phyloP scores from a whole-genome alignment of 495 filamentous ascomycete species.

The Polyplosphaeria fusca region DNA sequence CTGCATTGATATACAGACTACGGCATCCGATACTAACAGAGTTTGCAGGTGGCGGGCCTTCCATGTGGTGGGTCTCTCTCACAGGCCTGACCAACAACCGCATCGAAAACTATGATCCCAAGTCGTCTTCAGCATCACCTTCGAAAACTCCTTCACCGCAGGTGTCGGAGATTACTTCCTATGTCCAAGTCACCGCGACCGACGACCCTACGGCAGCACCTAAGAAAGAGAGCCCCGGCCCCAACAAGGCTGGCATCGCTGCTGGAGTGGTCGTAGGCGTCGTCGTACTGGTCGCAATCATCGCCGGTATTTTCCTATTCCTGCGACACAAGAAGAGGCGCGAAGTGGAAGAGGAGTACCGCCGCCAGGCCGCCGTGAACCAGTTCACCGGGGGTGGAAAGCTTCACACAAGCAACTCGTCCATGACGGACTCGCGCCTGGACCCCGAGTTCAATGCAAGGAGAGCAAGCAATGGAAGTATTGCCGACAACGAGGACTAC shows the following conservation, averaged over 20 bases:
- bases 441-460: constrained; percentile 81
- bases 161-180: not conserved
- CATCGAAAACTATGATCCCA: constrained; percentile 16
- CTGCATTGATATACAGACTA: constrained; percentile 19
- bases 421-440: constrained; percentile 76
- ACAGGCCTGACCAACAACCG: constrained; percentile 44
- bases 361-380: constrained; percentile 66
- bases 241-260: constrained; percentile 74
- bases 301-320: constrained; percentile 70
- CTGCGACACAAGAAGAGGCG: constrained; percentile 69
- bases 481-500: constrained; percentile 97
- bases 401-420: constrained; percentile 51
- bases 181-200: constrained; percentile 12
- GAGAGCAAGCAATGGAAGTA: constrained; percentile 92
- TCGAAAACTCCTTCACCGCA: not conserved
- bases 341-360: constrained; percentile 75
- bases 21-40: not conserved
- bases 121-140: not conserved
- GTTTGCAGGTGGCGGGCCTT: constrained; percentile 52
- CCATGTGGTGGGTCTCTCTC: constrained; percentile 50
- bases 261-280: constrained; percentile 86
- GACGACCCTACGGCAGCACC: constrained; percentile 21
- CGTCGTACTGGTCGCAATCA: constrained; percentile 61
- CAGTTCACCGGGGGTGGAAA: constrained; percentile 62
- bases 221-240: constrained; percentile 37